phyloP scores from a whole-genome alignment of 495 filamentous ascomycete species.

The Penicillium steckii region DNA sequence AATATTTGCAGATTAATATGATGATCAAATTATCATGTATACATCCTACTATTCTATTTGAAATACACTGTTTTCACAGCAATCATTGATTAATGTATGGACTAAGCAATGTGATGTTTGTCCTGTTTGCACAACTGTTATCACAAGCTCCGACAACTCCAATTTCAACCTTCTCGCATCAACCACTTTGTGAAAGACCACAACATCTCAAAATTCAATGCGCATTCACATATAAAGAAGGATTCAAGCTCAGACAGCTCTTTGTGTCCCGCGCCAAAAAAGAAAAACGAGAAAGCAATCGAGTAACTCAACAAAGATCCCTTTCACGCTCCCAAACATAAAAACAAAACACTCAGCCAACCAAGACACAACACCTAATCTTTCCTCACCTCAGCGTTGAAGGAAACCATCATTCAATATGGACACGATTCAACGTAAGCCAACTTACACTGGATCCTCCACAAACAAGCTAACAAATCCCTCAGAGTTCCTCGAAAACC shows the following conservation, averaged over 20 bases:
- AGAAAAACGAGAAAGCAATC: not conserved
- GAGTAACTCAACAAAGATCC: not conserved
- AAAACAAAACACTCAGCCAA: not conserved
- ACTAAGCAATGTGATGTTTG: not conserved
- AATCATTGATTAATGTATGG: too few species aligned
- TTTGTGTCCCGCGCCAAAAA: slow-evolving; percentile 1
- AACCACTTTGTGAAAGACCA: not conserved
- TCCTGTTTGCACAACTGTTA: not conserved
- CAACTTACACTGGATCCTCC: too few species aligned
- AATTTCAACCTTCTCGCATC: not conserved
- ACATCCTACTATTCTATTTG: not conserved
- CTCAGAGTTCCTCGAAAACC: slow-evolving; percentile 15
- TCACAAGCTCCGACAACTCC: not conserved
- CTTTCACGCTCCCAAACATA: not conserved
- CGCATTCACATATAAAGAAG: not conserved
- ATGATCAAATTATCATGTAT: too few species aligned
- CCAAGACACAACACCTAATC: slow-evolving; percentile 8
- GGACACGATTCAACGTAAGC: too few species aligned
- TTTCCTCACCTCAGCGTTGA: not conserved
- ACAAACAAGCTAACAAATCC: too few species aligned
- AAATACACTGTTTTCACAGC: too few species aligned
- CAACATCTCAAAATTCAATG: not conserved
- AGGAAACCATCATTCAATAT: too few species aligned
- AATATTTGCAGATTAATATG: not conserved
- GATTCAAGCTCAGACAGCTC: not conserved